phyloP scores from a whole-genome alignment of 2,329 filamentous ascomycete genomes.

The Neoarthrinium moseri region DNA sequence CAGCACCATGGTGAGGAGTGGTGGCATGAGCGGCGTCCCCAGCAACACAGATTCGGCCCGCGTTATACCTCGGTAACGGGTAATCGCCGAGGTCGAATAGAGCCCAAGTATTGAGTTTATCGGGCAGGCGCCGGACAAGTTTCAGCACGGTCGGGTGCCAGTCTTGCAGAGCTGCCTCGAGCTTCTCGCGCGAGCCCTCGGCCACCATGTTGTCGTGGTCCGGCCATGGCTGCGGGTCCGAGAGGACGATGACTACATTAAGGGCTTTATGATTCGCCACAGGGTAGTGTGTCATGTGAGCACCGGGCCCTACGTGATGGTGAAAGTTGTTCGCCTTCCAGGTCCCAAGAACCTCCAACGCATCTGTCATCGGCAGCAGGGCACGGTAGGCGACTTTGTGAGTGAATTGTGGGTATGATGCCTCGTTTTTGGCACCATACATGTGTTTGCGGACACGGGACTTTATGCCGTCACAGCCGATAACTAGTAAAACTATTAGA shows the following conservation, averaged over 20 bases:
- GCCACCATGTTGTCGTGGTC: conserved; percentile 10
- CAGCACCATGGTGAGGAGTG: no score
- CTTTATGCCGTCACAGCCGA: conserved; percentile 49
- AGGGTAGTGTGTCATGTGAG: neutral
- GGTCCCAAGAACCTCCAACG: conserved; percentile 38
- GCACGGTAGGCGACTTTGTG: conserved; percentile 53
- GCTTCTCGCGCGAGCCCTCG: conserved; percentile 14
- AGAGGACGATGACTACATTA: neutral
- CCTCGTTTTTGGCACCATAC: conserved; percentile 37
- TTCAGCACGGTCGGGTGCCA: no score
- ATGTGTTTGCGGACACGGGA: conserved; percentile 43
- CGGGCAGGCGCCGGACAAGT: no score
- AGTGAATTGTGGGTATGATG: conserved; percentile 43
- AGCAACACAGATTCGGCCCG: no score
- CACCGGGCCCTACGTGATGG: neutral
- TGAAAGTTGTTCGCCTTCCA: neutral
- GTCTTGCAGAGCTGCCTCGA: no score
- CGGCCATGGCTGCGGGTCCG: neutral
- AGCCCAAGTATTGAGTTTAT: no score
- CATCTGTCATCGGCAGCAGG: conserved; percentile 46
- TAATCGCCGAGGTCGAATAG: no score
- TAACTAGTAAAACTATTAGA: conserved; percentile 27
- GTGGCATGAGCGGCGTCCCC: no score
- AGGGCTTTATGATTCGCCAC: neutral
- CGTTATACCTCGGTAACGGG: no score